Evolutionary conservation across 371 early-diverging fungal species (phyloP), one percentile per base, ranked within the genome.

Genomic region (Apophysomyces elegans): DNA sequence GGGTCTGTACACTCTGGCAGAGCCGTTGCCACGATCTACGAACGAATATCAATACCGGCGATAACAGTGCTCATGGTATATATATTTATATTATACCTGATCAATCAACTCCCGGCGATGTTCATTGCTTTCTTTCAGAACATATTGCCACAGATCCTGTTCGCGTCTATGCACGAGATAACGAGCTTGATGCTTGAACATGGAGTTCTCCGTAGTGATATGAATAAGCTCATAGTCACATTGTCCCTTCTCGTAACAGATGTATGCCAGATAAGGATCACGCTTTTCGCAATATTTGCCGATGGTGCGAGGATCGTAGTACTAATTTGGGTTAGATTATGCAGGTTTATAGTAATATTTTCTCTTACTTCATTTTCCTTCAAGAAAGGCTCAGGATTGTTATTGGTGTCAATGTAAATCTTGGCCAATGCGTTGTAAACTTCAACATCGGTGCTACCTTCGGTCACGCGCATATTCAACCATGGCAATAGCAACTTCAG

Each of bases 101-200:
- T 99, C 99, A 71, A 99, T 89, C 62, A 99, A 78, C 63, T 89
- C 85, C 57, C 96, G 89, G n/a, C 95, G 90, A 81, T 91, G 89
- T 41, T 90, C 86, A 66, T 95, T 96, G 67, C 85, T 86, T 50
- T 88, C 83, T 63, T 84, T 86, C 61, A 99, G 79, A 1, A 93
- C 98, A 74, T 81, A 83, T 43, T 84, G 83, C 98, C 98, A 99
- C 59, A 99, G 80, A 26, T 84, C 84, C 14, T 83, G 77, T 72
- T 96, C 96, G 45, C 96, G 92, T 36, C 97, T 88, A 65, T 89
- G 90, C 60, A 98, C 93, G 41, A 99, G 84, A 68, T 99, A 98
- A 62, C 96, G 92, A 5, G 98, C 93, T 85, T 97, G 97, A 72
- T 97, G 98, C 86, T 99, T 99, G 83, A 96, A 98, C 98, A 99